Evolutionary conservation across 208 protist species (phyloP).

Genomic region (Trichomonas gallinae): DNA sequence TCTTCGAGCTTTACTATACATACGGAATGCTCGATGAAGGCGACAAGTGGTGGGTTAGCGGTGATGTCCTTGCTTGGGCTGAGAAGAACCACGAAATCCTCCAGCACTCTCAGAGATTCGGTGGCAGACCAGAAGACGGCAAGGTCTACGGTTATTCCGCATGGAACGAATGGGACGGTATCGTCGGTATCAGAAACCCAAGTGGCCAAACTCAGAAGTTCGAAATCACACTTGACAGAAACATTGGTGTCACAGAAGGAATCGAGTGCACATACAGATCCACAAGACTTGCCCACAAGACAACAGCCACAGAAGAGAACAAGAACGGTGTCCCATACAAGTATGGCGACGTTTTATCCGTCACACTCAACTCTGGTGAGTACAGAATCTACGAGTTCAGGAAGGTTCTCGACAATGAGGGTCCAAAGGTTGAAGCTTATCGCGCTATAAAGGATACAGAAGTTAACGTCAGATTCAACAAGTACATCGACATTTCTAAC

Average conservation of each 20-base stretch:
- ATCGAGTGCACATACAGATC: background rate
- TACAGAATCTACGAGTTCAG: background rate
- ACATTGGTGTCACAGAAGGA: background rate
- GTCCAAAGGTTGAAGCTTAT: background rate
- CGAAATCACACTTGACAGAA: background rate
- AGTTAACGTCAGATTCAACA: background rate
- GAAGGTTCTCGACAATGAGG: background rate
- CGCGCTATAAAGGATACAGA: background rate
- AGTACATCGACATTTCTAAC: background rate
- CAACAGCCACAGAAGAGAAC: background rate
- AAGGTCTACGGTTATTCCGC: background rate
- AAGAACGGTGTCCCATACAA: background rate
- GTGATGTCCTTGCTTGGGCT: background rate
- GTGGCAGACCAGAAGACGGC: background rate
- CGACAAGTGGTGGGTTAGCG: background rate
- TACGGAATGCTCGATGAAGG: background rate
- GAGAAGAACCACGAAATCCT: background rate
- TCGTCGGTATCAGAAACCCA: background rate
- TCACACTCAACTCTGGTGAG: background rate
- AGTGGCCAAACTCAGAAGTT: background rate
- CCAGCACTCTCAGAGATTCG: background rate
- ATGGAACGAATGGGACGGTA: background rate
- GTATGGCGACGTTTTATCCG: background rate
- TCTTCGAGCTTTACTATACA: background rate
- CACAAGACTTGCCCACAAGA: background rate